phyloP scores from a whole-genome alignment of 1,284 basidiomycete species.

The Porogramme epimiltina region DNA sequence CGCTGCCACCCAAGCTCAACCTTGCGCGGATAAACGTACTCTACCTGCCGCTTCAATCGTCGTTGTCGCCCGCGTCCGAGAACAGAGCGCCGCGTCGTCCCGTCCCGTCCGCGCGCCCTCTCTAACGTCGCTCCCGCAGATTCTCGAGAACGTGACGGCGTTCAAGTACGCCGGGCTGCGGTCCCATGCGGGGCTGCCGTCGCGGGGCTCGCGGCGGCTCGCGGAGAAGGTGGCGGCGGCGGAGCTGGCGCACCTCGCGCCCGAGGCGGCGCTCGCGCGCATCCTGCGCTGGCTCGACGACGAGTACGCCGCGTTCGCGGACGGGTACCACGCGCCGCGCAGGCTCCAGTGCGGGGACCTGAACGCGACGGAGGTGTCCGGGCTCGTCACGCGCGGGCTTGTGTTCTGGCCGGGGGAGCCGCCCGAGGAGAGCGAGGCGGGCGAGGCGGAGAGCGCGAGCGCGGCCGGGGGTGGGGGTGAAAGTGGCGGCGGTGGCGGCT shows the following conservation, averaged over 20 bases:
- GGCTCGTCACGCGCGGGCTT: constrained; percentile 23
- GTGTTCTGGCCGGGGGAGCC: constrained; percentile 13
- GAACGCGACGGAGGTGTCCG: constrained; percentile 29
- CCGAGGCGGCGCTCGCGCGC: constrained; percentile 13
- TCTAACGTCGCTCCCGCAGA: constrained; percentile 25
- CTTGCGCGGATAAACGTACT: too few species aligned
- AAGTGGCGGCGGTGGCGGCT: neutral
- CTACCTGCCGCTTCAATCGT: too few species aligned
- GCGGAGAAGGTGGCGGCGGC: constrained; percentile 26
- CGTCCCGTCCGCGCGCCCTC: too few species aligned
- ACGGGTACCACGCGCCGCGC: constrained; percentile 27
- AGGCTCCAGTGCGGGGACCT: constrained; percentile 29
- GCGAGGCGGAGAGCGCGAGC: too few species aligned
- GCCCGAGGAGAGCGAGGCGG: too few species aligned
- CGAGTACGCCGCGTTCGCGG: constrained; percentile 21
- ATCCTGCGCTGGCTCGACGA: constrained; percentile 21
- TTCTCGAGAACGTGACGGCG: constrained; percentile 35
- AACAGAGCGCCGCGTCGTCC: too few species aligned
- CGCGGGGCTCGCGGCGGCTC: constrained; percentile 28
- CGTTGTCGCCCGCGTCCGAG: too few species aligned
- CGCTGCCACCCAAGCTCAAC: too few species aligned
- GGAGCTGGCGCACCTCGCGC: constrained; percentile 10
- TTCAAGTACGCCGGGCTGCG: constrained; percentile 27
- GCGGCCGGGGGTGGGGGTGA: neutral
- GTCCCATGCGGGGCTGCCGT: constrained; percentile 24